Percentiles rank a stretch among this genome's conserved stretches.
These are phyloP conservation scores for Naganishia randhawae DNA, from an alignment of 768 basidiomycete genomes.

Conservation along the genomic window DNA sequence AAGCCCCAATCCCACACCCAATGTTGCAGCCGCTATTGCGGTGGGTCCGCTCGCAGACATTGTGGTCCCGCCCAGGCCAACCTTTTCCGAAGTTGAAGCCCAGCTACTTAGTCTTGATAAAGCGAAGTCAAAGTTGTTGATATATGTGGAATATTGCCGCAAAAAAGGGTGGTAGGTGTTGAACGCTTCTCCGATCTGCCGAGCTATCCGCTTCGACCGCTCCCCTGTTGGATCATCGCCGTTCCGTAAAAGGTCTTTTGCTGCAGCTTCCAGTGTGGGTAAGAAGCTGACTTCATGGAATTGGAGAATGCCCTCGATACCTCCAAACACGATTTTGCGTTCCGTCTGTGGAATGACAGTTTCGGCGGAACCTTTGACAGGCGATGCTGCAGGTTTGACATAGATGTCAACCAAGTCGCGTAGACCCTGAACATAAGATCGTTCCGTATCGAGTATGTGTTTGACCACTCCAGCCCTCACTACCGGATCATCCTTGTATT, in stretches of 20 bases:
- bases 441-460: constrained; percentile 90
- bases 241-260: constrained; percentile 62
- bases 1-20: constrained; percentile 35
- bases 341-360: constrained; percentile 79
- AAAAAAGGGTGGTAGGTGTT: constrained; percentile 93
- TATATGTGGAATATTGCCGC: constrained; percentile 97
- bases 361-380: constrained; percentile 71
- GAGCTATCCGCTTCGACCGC: constrained; percentile 69
- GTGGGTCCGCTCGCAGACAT: constrained; percentile 24
- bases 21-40: constrained; percentile 31
- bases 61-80: constrained; percentile 8
- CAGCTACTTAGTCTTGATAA: constrained; percentile 82
- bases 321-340: constrained; percentile 84
- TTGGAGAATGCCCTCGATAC: constrained; percentile 79
- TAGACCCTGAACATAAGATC: constrained; percentile 89
- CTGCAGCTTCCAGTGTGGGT: constrained; percentile 77
- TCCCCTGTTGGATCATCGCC: constrained; percentile 68
- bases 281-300: constrained; percentile 93
- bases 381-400: constrained; percentile 73
- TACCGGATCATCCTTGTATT: constrained; percentile 83
- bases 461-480: constrained; percentile 78
- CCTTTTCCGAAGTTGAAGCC: constrained; percentile 52
- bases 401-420: constrained; percentile 93
- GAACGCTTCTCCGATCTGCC: constrained; percentile 80
- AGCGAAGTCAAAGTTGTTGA: constrained; percentile 95